Evolutionary conservation across 257 asterid genomes (phyloP), one percentile per base, ranked within the genome.

Genomic region (Gardenia jasminoides): DNA sequence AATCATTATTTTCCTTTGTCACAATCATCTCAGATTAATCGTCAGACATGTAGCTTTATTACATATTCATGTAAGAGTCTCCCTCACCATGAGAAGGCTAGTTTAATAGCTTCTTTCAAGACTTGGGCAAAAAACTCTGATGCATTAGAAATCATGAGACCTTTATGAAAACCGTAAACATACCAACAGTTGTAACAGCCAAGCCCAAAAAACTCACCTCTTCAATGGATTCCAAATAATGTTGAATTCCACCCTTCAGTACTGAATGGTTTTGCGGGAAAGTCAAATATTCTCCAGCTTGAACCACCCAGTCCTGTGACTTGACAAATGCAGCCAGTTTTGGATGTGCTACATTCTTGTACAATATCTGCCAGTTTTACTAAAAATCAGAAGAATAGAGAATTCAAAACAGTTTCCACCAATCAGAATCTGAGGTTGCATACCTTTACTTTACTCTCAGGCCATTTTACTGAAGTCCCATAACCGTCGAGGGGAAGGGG

Each of bases 261-360:
- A 84, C 83, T 48, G 97, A 85, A 72, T 86, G 89, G 58, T 88
- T 86, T 84, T 80, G 85, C 0, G 96, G 97, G 83, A 95, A 95
- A 66, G 86, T 71, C 80, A 93, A 93, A 85, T 95, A 89, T 58
- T 93, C 96, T 43, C 94, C 94, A 5, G 90, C 90, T 83, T 93
- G 91, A 71, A 87, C 91, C 79, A 91, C 83, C 99, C 99, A 95
- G 76, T 87, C 91, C 43, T 80, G 90, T 16, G 84, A 77, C 90
- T 89, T 93, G 84, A 92, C 80, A 70, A 82, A 93, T 17, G 96
- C 89, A 67, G 92, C 92, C 84, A 95, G 75, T 83, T 95, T 95
- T 16, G 97, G 98, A 84, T 95, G 99, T 47, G 94, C 97, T 80
- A 93, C 96, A 85, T 95, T 93, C 84, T 87, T 92, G 80, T 93